Conservation (phyloP, 208 protist genomes). For the Leishmania guyanensis region DNA sequence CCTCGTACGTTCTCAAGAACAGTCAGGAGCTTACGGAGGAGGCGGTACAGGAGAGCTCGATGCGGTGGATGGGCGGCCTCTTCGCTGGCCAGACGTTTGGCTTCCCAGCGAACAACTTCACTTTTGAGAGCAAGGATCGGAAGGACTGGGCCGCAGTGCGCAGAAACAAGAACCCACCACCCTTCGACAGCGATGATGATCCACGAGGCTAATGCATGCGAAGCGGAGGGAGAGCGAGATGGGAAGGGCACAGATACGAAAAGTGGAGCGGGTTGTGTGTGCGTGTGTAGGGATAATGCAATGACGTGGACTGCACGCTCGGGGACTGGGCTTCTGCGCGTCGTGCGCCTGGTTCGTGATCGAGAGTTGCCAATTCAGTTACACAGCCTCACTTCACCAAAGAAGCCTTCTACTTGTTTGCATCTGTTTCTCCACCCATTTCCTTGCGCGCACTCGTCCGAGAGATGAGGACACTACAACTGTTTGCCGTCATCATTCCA, state of each 20-base stretch:
- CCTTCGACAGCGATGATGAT: slow-evolving; percentile 70
- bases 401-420: background rate
- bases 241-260: background rate
- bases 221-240: background rate
- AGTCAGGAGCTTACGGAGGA: slow-evolving; percentile 57
- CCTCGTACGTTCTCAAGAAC: slow-evolving; percentile 80
- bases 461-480: background rate
- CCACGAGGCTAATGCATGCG: slow-evolving; percentile 4
- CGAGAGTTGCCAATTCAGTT: background rate
- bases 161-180: slow-evolving; percentile 51
- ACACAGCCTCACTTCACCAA: background rate
- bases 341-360: background rate
- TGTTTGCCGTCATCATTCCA: background rate
- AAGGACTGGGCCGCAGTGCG: slow-evolving; percentile 49
- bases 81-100: slow-evolving; percentile 82
- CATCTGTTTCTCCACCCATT: background rate
- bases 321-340: background rate
- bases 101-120: slow-evolving; percentile 89
- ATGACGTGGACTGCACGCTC: background rate
- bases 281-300: background rate
- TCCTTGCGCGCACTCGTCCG: background rate
- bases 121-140: slow-evolving; percentile 65
- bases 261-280: background rate
- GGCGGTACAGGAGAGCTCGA: slow-evolving; percentile 63
- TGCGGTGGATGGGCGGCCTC: slow-evolving; percentile 80